Evolutionary conservation across 2,329 filamentous ascomycete species (phyloP), one percentile per base, ranked within the genome.

Genomic region (Clonostachys rosea): DNA sequence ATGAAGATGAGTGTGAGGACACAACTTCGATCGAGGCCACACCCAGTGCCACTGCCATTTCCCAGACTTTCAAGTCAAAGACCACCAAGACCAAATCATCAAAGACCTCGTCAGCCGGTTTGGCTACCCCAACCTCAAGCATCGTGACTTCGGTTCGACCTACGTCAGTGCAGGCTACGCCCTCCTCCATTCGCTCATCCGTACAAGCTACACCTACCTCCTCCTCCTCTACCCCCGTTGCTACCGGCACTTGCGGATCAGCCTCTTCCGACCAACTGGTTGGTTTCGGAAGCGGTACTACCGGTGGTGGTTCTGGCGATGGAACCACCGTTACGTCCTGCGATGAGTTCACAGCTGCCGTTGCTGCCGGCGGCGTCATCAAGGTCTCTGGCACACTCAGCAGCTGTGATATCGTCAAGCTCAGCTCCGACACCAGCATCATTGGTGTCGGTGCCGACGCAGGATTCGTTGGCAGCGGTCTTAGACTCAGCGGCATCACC

Each of bases 351-450:
- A 56, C 58, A n/a, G 52, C 60, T 13, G 70, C 69, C 39, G 63
- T 66, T 37, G 53, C 56, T 8, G 56, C 55, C 16, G 64, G 69
- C 14, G 66, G 65, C 40, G 73, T 78, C 41, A 67, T 76, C 48
- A 66, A 68, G 48, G 60, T 79, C 52, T 68, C 65, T 14, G 73
- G 74, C 20, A 65, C 65, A 36, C 67, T 77, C 47, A 60, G 58
- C 37, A 68, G 66, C 42, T 66, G 63, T 42, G 67, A 59, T 34
- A 65, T 72, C 44, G 59, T 79, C 49, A 67, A 71, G 50, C 60
- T 79, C 37, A 59, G 62, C 46, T 69, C 69, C 48, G 71, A 75
- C 63, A 81, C 75, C 49, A 73, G 70, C 18, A 64, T 81, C 51
- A 64, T 79, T 46, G 77, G 76, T 47, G 67, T 74, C 48, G 69